Evolutionary conservation across 2,329 filamentous ascomycete genomes (phyloP).

Genomic region (Apiospora rasikravindrae): DNA sequence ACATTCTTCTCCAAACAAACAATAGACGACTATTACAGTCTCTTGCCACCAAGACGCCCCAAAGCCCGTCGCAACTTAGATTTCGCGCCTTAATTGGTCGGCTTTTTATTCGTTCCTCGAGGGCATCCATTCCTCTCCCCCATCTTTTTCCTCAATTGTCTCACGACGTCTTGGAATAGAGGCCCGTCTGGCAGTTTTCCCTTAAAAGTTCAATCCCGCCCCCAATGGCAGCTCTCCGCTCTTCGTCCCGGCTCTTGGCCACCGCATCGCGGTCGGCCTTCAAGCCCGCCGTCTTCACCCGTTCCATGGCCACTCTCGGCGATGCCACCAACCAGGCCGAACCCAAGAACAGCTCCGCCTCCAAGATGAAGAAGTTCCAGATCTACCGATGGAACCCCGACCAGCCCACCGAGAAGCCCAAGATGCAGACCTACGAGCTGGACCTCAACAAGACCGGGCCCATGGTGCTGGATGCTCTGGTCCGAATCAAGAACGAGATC

Average conservation of each 20-base stretch:
- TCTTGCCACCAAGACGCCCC: conserved; percentile 20
- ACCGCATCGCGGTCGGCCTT: conserved; percentile 48
- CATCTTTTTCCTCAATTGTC: conserved; percentile 9
- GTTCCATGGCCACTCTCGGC: conserved; percentile 61
- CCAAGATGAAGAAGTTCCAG: conserved; percentile 90
- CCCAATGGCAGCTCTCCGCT: conserved; percentile 67
- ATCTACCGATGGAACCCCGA: conserved; percentile 99
- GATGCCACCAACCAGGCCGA: conserved; percentile 67
- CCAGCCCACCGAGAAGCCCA: conserved; percentile 87
- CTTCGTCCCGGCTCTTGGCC: conserved; percentile 59
- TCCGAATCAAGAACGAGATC: conserved; percentile 98
- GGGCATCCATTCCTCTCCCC: background rate
- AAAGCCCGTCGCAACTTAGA: conserved; percentile 11
- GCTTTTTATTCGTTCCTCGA: background rate
- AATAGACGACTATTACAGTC: background rate
- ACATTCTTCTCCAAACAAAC: conserved; percentile 18
- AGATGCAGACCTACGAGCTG: conserved; percentile 92
- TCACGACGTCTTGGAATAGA: background rate
- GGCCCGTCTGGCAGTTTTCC: background rate
- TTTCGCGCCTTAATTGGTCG: conserved; percentile 1
- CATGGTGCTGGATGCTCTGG: conserved; percentile 96
- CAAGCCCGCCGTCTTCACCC: conserved; percentile 50
- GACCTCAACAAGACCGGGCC: conserved; percentile 99
- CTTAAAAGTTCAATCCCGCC: conserved; percentile 24
- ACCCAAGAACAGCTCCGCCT: conserved; percentile 59